Evolutionary conservation across 257 asterid genomes (phyloP).

Genomic region (Ilex asprella): DNA sequence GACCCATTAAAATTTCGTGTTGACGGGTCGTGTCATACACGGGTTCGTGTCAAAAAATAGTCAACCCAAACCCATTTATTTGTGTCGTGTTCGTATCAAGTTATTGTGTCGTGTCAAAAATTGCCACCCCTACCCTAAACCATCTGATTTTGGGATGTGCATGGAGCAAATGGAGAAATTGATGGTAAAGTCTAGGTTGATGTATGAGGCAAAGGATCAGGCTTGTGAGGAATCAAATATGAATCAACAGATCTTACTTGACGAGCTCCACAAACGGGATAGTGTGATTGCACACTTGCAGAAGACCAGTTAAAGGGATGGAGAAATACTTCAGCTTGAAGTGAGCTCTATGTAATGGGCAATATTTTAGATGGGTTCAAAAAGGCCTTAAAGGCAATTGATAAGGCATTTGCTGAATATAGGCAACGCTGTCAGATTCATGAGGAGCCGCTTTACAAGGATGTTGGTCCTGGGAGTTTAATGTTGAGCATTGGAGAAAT

Average conservation of each 20-base stretch:
- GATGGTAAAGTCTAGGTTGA: constrained; percentile 32
- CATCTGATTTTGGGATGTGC: constrained; percentile 46
- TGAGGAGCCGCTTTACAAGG: constrained; percentile 69
- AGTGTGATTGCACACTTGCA: constrained; percentile 38
- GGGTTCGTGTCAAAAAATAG: too few species aligned
- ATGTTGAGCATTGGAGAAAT: constrained; percentile 60
- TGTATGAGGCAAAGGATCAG: constrained; percentile 49
- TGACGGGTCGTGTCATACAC: too few species aligned
- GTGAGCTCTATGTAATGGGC: constrained; percentile 60
- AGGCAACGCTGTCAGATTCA: constrained; percentile 42
- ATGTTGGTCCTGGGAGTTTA: constrained; percentile 69
- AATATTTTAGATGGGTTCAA: constrained; percentile 60
- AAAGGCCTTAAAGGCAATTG: constrained; percentile 60
- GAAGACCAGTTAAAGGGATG: constrained; percentile 43
- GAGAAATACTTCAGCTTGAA: constrained; percentile 46
- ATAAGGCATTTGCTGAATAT: constrained; percentile 59
- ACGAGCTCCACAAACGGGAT: constrained; percentile 71
- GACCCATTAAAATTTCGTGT: too few species aligned
- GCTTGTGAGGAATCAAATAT: constrained; percentile 24
- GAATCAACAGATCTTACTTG: constrained; percentile 46
- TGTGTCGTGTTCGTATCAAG: too few species aligned
- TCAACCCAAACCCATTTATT: too few species aligned
- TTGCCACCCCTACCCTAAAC: too few species aligned
- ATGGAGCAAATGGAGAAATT: constrained; percentile 53
- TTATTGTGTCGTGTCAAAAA: too few species aligned